Evolutionary conservation across 129 eudicot genomes (phyloP), one percentile per base, ranked within the genome.

Genomic region (Tanacetum coccineum): DNA sequence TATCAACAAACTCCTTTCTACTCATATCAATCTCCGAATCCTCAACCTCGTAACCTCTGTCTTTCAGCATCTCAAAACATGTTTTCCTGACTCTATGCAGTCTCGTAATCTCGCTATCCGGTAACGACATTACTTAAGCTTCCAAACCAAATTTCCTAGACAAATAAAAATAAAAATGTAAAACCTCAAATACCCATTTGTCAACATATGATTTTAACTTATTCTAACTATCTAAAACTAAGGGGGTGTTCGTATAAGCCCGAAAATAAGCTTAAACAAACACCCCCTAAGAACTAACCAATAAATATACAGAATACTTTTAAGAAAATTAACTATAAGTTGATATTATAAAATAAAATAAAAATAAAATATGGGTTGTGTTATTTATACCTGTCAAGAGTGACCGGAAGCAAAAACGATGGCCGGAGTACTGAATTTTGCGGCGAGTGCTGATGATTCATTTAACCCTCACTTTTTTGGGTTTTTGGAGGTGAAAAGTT

Each of bases 21-120:
- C 82, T 69, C 96, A 85, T 81, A 48, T 83, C 67, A n/a, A 83
- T 67, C 76, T 91, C 98, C 15, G 67, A 55, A 44, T 85, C 94
- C 1, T 75, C 77, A 17, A 87, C 87, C 60, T 83, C 70, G 57
- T 91, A 91, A 3, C 81, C 84, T 11, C 97, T 76, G 70, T 91
- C 97, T 53, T 39, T 78, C 68, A 91, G 68, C 96, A 91, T 91
- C 74, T 83, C 84, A 82, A 81, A 79, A 59, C 87, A 79, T 2
- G 94, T 91, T 70, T 68, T 85, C 46, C 87, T 59, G 3, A 85
- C 83, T 71, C 97, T 83, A 26, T 61, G 70, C n/a, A 69, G 18
- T 21, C 32, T 76, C 20, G 75, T 68, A 56, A 60, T 76, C 68
- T 76, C 80, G 17, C 46, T 75, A 20, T 67, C 74, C 8, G 74